phyloP scores from a whole-genome alignment of 2,329 filamentous ascomycete genomes.

The Ascochyta clinopodiicola region DNA sequence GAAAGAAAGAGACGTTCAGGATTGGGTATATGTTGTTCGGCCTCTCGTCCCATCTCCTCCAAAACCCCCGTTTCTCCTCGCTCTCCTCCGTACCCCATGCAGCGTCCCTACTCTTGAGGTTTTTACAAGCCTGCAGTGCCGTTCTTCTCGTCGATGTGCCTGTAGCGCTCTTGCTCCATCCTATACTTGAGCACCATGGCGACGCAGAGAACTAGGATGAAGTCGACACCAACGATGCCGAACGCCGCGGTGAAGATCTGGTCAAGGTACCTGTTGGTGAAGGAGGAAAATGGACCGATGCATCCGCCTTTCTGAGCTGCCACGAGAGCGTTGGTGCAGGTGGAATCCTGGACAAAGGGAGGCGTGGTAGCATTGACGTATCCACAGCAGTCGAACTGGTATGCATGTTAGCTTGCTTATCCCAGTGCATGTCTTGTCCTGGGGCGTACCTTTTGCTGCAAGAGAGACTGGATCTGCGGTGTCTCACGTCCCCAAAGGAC shows the following conservation, averaged over 20 bases:
- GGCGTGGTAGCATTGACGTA: conserved; percentile 76
- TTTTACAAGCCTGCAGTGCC: conserved; percentile 38
- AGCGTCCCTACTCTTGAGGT: not conserved
- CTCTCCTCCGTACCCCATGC: not conserved
- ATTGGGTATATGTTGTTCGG: conserved; percentile 23
- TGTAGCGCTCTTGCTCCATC: conserved; percentile 79
- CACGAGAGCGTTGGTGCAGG: conserved; percentile 72
- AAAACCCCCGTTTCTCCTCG: conserved; percentile 23
- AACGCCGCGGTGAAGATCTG: conserved; percentile 80
- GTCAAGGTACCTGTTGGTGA: conserved; percentile 75
- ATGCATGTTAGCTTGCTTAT: conserved; percentile 25
- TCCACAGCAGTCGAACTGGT: conserved; percentile 79
- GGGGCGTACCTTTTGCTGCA: conserved; percentile 70
- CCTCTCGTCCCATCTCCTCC: conserved; percentile 22
- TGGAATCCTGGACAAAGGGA: conserved; percentile 72
- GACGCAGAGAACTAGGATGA: conserved; percentile 71
- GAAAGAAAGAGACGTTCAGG: conserved; percentile 31
- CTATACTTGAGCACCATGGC: conserved; percentile 81
- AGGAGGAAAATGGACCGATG: conserved; percentile 69
- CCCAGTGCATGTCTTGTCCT: conserved; percentile 6
- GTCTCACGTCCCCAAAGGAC: conserved; percentile 67
- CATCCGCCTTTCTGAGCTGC: conserved; percentile 76
- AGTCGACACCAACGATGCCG: conserved; percentile 75
- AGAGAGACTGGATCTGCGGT: conserved; percentile 65
- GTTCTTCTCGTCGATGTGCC: conserved; percentile 81